Base-by-base conservation (phyloP, 2,329 filamentous ascomycete species). In the Orbilia quercus region DNA sequence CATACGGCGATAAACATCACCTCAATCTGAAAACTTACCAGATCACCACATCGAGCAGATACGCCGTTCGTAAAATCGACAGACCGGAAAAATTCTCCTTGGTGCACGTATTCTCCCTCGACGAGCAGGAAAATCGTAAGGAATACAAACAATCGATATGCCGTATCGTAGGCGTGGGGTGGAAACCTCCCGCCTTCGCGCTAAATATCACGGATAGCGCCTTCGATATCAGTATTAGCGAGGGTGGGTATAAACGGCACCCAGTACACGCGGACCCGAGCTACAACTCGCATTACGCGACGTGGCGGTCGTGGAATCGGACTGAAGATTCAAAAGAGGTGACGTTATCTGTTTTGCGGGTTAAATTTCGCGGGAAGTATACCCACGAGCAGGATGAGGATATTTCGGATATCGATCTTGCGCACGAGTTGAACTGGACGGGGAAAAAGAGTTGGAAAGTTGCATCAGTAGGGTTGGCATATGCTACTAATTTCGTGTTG, bases 191-290 rank as follows among this genome's bases (percentile, higher is more conserved):
- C 18, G 11, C 11, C 2, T 9, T 59, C 12, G 11, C 34, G 12
- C 53, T 65, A 25, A 60, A 59, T 1, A 34, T 59, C 4, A 14
- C 47, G 16, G 23, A 71, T 14, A 7, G 34, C 12, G 12, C 2
- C 18, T 54, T 72, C n/a, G 45, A 42, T 7, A 44, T 72, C 18
- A n/a, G 11, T n/a, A 72, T 72, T 44, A 59, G 22, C 25, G 67
- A 72, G 34, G 67, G 67, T 1, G 25, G 16, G 3, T 65, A 59
- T 38, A 54, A 65, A 36, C 44, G 54, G 1, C 36, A 65, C 14
- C 67, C 67, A 4, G 31, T 6, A 12, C 20, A 14, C 1, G 23
- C 5, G 2, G 42, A 53, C 12, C 7, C n/a, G 1, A n/a, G 36
- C 7, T 34, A 62, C 22, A 18, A 7, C 7, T 1, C 2, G 2